Evolutionary conservation across 1,139 yeast genomes (phyloP), one percentile per base, ranked within the genome.

Genomic region (Nakaseomyces glabratus): DNA sequence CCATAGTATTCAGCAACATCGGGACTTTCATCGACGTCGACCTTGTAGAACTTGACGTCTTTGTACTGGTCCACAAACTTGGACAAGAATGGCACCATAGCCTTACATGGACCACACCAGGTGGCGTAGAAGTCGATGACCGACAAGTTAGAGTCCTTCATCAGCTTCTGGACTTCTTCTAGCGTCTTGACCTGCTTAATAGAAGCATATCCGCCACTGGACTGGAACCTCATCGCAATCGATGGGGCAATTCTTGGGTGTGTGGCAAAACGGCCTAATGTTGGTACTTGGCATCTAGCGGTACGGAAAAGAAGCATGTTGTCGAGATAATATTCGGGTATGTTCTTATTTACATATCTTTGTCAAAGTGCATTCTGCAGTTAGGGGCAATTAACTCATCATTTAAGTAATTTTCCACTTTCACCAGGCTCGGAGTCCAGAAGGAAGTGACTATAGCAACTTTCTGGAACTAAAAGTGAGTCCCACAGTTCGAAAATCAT

Each of bases 31-130:
- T 88, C 95, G 41, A 84, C 86, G 52, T 84, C 93, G 38, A 82
- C 76, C 62, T 85, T 85, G 60, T 72, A 68, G 60, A 85, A 84
- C 52, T 73, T 74, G 31, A 76, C 80, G 43, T 62, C 60, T 39
- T 57, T 67, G 45, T 59, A 60, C 31, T 57, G 53, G n/a, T 63
- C 57, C 23, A 66, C 60, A 45, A 81, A 71, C 58, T 80, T 76
- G 45, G 80, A 84, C 49, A 84, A 63, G 46, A 76, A 60, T 40
- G 95, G 95, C 21, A 88, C 73, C 60, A 85, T 76, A 53, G 82
- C 82, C 60, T 80, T 81, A 65, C 95, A 85, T 28, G 95, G 95
- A 37, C 90, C 94, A 64, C 95, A 85, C 95, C 95, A 85, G 35
- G 80, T 73, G 35, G 95, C 95, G 54, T 71, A 79, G 60, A 82